Evolutionary conservation across 805 yeast species (phyloP).

Genomic region (Schizosaccharomyces octosporus): DNA sequence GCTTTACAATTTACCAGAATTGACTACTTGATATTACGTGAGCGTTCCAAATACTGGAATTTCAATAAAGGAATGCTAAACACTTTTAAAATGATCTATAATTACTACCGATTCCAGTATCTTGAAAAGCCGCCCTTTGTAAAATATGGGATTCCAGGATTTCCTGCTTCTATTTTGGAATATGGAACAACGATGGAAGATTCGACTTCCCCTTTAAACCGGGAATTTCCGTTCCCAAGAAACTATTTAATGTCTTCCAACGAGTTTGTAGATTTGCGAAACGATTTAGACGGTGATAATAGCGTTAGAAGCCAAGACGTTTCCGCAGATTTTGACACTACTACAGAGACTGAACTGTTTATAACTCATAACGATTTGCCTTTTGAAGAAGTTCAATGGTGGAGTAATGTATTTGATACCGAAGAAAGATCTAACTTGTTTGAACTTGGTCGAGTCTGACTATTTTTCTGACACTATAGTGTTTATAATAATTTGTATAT

Average conservation of each 20-base stretch:
- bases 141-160: background rate
- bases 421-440: background rate
- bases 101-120: background rate
- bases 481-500: too few relatives aligned
- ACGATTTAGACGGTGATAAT: too few relatives aligned
- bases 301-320: too few relatives aligned
- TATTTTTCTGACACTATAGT: too few relatives aligned
- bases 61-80: background rate
- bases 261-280: too few relatives aligned
- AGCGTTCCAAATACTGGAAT: background rate
- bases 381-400: background rate
- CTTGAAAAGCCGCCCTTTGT: background rate
- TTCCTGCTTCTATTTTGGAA: background rate
- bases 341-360: too few relatives aligned
- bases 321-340: too few relatives aligned
- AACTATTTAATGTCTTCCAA: too few relatives aligned
- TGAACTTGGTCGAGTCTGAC: too few relatives aligned
- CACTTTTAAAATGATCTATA: background rate
- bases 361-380: background rate
- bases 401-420: background rate
- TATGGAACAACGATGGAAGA: background rate
- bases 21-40: background rate
- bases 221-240: too few relatives aligned
- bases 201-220: background rate
- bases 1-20: background rate